Evolutionary conservation across 2,329 filamentous ascomycete genomes (phyloP).

Genomic region (Arthrinium phaeospermum): DNA sequence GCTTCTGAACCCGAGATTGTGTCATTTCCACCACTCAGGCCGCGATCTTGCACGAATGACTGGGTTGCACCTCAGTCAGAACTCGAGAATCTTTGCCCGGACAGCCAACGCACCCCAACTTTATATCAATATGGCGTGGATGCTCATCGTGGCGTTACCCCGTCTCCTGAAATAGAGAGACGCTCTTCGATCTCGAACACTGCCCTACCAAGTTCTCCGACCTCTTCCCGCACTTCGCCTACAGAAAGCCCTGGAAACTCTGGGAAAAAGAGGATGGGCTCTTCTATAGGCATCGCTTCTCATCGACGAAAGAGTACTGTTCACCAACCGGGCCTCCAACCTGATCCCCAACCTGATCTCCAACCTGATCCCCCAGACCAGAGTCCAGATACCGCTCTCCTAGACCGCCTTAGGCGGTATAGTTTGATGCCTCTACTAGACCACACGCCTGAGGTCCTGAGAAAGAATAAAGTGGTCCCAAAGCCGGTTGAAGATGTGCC

Average conservation of each 20-base stretch:
- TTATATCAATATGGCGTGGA: slow-evolving; percentile 35
- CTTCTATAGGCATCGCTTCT: slow-evolving; percentile 28
- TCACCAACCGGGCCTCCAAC: background rate
- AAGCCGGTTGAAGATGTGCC: slow-evolving; percentile 21
- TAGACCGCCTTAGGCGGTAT: slow-evolving; percentile 34
- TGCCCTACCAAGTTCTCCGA: background rate
- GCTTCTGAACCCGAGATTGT: slow-evolving; percentile 20
- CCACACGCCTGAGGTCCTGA: slow-evolving; percentile 31
- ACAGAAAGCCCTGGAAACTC: background rate
- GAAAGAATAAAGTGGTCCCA: background rate
- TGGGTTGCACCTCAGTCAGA: slow-evolving; percentile 35
- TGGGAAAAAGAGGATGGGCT: slow-evolving; percentile 23
- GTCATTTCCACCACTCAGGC: slow-evolving; percentile 35
- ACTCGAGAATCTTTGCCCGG: slow-evolving; percentile 23
- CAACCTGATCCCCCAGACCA: slow-evolving; percentile 1
- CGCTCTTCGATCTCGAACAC: background rate
- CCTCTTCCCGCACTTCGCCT: background rate
- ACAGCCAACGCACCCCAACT: background rate
- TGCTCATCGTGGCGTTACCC: slow-evolving; percentile 31
- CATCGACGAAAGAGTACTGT: slow-evolving; percentile 29
- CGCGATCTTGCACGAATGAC: slow-evolving; percentile 34
- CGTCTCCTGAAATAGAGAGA: background rate
- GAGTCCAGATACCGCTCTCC: slow-evolving; percentile 22
- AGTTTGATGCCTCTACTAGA: slow-evolving; percentile 36
- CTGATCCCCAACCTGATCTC: no score